Conservation (phyloP, 306 rosid species). For the Pterocarpus macrocarpus region DNA sequence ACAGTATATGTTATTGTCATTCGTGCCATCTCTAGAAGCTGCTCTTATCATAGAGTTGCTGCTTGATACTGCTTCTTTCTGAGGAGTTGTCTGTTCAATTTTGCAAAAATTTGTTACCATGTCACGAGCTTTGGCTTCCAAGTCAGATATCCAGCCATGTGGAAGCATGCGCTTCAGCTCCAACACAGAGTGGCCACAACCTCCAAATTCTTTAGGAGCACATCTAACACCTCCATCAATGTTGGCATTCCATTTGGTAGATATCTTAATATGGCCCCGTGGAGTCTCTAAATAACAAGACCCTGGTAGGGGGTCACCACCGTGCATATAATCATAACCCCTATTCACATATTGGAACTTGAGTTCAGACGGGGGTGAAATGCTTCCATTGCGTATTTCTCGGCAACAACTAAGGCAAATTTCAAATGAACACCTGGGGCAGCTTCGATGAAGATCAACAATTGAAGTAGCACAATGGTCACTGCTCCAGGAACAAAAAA, state of each 20-base stretch:
- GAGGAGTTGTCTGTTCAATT: slow-evolving; percentile 26
- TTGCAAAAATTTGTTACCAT: slow-evolving; percentile 1
- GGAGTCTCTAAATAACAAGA: slow-evolving; percentile 34
- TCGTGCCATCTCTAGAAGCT: slow-evolving; percentile 59
- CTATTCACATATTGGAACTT: slow-evolving; percentile 62
- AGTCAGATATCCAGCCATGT: slow-evolving; percentile 56
- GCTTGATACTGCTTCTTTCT: slow-evolving; percentile 38
- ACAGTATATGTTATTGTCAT: slow-evolving; percentile 61
- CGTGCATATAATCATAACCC: slow-evolving; percentile 77
- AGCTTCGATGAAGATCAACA: slow-evolving; percentile 73
- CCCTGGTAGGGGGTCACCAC: slow-evolving; percentile 64
- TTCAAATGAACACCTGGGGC: slow-evolving; percentile 70
- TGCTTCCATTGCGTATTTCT: slow-evolving; percentile 65
- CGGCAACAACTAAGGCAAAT: slow-evolving; percentile 73
- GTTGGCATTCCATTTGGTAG: slow-evolving; percentile 56
- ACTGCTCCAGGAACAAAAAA: slow-evolving; percentile 52
- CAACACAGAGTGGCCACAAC: slow-evolving; percentile 62
- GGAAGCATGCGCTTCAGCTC: slow-evolving; percentile 69
- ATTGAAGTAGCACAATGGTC: slow-evolving; percentile 85
- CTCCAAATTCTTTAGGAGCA: slow-evolving; percentile 71
- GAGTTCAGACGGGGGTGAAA: slow-evolving; percentile 49
- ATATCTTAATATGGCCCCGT: slow-evolving; percentile 35
- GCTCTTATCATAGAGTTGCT: slow-evolving; percentile 53
- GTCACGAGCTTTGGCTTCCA: slow-evolving; percentile 60
- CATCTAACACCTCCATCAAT: slow-evolving; percentile 62